Base-by-base conservation (phyloP, 2,329 filamentous ascomycete species). In the Microcera coccophila region DNA sequence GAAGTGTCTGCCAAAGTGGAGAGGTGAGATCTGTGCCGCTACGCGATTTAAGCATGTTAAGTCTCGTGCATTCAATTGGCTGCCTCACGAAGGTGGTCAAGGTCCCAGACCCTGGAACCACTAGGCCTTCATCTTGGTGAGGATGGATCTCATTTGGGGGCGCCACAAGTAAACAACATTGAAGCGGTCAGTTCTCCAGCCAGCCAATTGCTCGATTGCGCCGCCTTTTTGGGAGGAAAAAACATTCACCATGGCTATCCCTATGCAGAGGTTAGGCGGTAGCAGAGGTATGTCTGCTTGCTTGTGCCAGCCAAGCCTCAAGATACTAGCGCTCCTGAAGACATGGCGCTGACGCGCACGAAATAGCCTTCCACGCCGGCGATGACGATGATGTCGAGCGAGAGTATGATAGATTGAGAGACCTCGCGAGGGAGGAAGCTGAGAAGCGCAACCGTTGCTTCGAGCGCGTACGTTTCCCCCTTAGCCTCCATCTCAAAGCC, bases 401-500 rank as follows among this genome's bases (percentile, higher is more conserved):
- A 55, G 90, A 97, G 70, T 97, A 97, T 68, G 90, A 97, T 64
- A 86, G 88, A 41, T 78, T 97, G 34, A 88, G 93, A 59, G 83
- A 85, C 55, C 76, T 90, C 15, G 93, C 91, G 15, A 82, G 87
- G 50, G 75, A 82, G 58, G 90, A 95, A 73, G 88, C 85, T 45
- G 72, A 75, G 39, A 88, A 93, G 71, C 85, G 88, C 54, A 80
- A 80, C 50, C 75, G 78, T 39, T 95, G 87, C 70, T 90, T 90
- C 61, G 80, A 88, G 50, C 74, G 75, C 60, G 84, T 87, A 71
- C 42, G 72, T 63, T 35, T 33, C 21, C 36, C 11, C 20, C 36
- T 24, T 14, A 16, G 17, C 34, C 17, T 19, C 33, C 16, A 20
- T 9, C 18, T 17, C 8, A 9, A 20, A 20, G 4, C 9, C 8